Percentiles rank a stretch among this genome's conserved stretches.
Evolutionary conservation across 176 grass and related monocot genomes (phyloP).

Genomic region (sorghum (Sorghum bicolor)): Sorghum_bicolor_NCBIv3 NC_012877.2:61423001-61423500

Average conservation of each 20-base stretch:
- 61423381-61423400: background rate
- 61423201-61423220: background rate
- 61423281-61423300: background rate
- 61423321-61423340: too few species aligned
- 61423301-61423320: background rate
- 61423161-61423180: background rate
- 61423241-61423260: too few species aligned
- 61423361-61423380: background rate
- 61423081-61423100: background rate
- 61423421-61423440: background rate
- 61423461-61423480: background rate
- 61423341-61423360: background rate
- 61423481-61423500: background rate
- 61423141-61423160: background rate
- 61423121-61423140: background rate
- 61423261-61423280: background rate
- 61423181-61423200: background rate
- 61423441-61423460: background rate
- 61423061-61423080: background rate
- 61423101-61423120: background rate
- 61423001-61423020: too few species aligned
- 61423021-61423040: too few species aligned
- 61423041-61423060: too few species aligned
- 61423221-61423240: background rate
- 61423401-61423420: background rate